Evolutionary conservation across 1,284 basidiomycete species (phyloP), one percentile per base, ranked within the genome.

Genomic region (Ceratobasidium papillatum): DNA sequence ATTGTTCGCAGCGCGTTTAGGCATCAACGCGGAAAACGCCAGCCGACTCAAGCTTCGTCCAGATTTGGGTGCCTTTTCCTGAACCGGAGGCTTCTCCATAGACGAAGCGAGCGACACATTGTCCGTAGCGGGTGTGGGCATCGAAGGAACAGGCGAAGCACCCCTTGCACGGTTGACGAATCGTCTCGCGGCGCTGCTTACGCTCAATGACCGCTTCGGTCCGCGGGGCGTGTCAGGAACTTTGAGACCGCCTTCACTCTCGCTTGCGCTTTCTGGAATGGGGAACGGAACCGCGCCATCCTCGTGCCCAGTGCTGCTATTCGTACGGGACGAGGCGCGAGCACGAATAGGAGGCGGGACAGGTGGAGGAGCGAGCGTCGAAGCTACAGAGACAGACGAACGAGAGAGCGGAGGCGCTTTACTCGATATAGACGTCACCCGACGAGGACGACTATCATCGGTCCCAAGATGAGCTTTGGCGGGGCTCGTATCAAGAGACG

Each of bases 141-240:
- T 41, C 19, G 65, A 36, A 7, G 65, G 65, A 41, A 68, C 51
- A 56, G 65, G 65, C 27, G 65, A 68, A 3, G 56, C 56, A 38
- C 41, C 54, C 14, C 68, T n/a, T 32, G 56, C 45, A 14, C 68
- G 68, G 19, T 19, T 32, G 8, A 72, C 56, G 7, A 59, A 43
- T 49, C 56, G 43, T 12, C 68, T 38, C 7, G 68, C 68, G 3
- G 68, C 68, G 32, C 54, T 59, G 41, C 68, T 49, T 12, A 72
- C 68, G 68, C 68, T 72, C 56, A 72, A 49, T 30, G 68, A 59
- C 25, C 68, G 68, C 32, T 72, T 72, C 17, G 45, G n/a, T n/a
- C 25, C 32, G 1, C 22, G 14, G 17, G 54, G 66, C 11, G 52
- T 38, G 4, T 38, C 32, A 5, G 56, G 56, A 22, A 69, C 68